Evolutionary conservation across 192 early-diverging fungal species (phyloP), one percentile per base, ranked within the genome.

Genomic region (Podila verticillata): DNA sequence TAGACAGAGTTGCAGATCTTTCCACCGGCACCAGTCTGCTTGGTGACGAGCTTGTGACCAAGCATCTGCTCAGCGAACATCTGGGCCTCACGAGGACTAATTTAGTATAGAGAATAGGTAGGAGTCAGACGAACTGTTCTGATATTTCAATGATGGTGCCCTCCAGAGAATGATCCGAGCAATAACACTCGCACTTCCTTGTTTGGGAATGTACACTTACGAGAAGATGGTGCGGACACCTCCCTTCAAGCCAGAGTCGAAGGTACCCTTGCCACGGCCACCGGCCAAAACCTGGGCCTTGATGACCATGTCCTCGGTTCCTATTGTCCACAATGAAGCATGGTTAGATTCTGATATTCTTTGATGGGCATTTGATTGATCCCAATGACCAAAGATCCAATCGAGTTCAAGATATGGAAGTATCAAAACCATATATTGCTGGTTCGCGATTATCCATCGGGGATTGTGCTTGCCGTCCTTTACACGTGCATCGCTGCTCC

Each of bases 251-350:
- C 98, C 97, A 69, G 91, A 95, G 77, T 96, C 95, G 85, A 98
- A 99, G 74, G 88, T 88, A 74, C 98, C 98, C 88, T 99, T 99
- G 60, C 98, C 98, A 87, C 98, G 96, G 58, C 98, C 98, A 73
- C 98, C 98, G 66, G 98, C 98, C 63, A 99, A 87, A 39, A 99
- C 98, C 87, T 99, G 95, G 39, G 90, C 83, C 57, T 81, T 93
- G 86, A 93, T 93, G 74, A 93, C 91, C 75, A 91, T 86, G 63
- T 93, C 92, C 61, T 90, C 86, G 31, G 88, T 86, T 84, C 86
- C 87, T 75, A 66, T 60, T 61, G 24, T 13, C 30, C 9, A 64
- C 30, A 47, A 54, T 4, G 5, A 47, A 47, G n/a, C 26, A 69
- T 44, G 22, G 30, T 49, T 54, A 26, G 6, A 24, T 68, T 32